A percentile compares a stretch with the other conserved stretches of the same genome.
phyloP scores from a whole-genome alignment of 768 basidiomycete genomes.

The Tricholomella constricta region DNA sequence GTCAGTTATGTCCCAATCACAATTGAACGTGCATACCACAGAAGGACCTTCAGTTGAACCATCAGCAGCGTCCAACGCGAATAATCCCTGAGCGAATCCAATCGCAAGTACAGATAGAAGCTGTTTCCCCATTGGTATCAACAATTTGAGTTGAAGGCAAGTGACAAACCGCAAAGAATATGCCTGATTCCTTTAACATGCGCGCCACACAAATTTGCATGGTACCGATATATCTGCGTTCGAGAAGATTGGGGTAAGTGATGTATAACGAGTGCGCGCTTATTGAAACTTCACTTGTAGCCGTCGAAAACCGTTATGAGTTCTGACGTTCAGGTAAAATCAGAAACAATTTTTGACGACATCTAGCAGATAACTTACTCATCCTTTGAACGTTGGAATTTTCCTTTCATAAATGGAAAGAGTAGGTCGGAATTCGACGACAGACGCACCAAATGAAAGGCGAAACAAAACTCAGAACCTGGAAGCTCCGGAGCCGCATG shows the following conservation, averaged over 20 bases:
- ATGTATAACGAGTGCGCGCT: not conserved
- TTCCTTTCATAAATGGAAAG: not conserved
- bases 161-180: conserved; percentile 83
- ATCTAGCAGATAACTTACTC: conserved; percentile 53
- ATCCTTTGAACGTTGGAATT: conserved; percentile 51
- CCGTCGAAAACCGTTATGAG: conserved; percentile 82
- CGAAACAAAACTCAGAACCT: conserved; percentile 83
- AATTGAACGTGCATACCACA: conserved; percentile 36
- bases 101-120: conserved; percentile 78
- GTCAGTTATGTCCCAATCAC: not conserved
- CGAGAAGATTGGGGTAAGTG: not conserved
- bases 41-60: conserved; percentile 60
- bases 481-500: conserved; percentile 74
- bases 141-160: conserved; percentile 1
- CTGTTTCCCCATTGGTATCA: conserved; percentile 37
- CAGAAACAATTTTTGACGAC: not conserved
- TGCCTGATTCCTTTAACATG: conserved; percentile 91
- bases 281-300: conserved; percentile 52
- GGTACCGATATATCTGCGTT: conserved; percentile 75
- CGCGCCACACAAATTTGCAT: conserved; percentile 93
- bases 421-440: not conserved
- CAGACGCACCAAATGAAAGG: conserved; percentile 80
- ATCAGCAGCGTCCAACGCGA: conserved; percentile 90
- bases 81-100: conserved; percentile 86
- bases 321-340: conserved; percentile 42